Base-by-base conservation (phyloP, 495 filamentous ascomycete genomes). In the Diplogelasinospora grovesii region DNA sequence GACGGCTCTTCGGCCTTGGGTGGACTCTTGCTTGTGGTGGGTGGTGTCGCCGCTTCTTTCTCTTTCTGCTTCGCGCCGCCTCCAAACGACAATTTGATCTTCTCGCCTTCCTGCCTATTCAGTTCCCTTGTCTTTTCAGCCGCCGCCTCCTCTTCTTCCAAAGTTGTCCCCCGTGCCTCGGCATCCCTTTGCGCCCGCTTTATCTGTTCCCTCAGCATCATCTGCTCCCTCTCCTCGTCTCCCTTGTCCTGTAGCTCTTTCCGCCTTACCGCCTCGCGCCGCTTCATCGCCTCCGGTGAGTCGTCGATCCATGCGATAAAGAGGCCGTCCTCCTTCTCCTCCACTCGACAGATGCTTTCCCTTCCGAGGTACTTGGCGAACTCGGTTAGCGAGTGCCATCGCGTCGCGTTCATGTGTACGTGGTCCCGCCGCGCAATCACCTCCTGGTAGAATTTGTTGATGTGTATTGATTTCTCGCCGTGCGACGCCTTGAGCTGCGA, bases 371-470 rank as follows among this genome's bases (percentile, higher is more conserved):
- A 65, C 49, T 92, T 89, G 3, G 81, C 85, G 67, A 95, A 96
- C 47, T 96, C 87, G 3, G 87, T 86, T 40, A 99, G 65, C 24
- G 71, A 60, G 68, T 42, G 75, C 88, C 88, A 97, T 49, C 79
- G 77, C 3, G 92, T 97, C 26, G 88, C 73, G 63, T 95, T 97
- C 81, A 96, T 84, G 55, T 97, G 93, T 10, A 88, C 70, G 56
- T 97, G 93, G 57, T 89, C 78, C 56, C 85, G 84, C 59, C 85
- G 70, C 11, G 68, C 64, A 45, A 92, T 90, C 48, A 86, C 83
- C 53, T 86, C 80, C 60, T 97, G 86, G 57, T 99, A 99, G 57
- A 95, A 96, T 38, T 85, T 80, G 46, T 97, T 97, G 5, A 86
- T 71, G 22, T 87, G 71, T 2, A 96, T 77, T 37, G 75, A 67